Evolutionary conservation across 2,329 filamentous ascomycete genomes (phyloP), one percentile per base, ranked within the genome.

Genomic region (Fusarium xylarioides): DNA sequence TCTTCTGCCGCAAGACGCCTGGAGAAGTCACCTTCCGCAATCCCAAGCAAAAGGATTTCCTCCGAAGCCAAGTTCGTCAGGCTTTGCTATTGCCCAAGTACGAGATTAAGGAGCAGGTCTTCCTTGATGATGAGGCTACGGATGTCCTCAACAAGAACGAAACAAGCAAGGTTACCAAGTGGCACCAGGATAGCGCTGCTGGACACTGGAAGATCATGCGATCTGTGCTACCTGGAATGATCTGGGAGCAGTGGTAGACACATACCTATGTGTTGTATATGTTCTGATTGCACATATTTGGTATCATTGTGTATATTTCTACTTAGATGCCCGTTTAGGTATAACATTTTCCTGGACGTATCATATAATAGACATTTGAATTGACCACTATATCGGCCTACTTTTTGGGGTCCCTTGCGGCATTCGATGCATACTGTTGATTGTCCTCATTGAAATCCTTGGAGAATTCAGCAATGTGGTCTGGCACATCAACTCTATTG

Each of bases 181-280:
- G 90, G 86, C 95, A 97, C 79, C 87, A 90, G 77, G 86, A 89
- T 78, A 94, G 93, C 77, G 95, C 95, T 0, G 80, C 93, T 58
- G 93, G 93, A 15, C 96, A 99, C 83, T 99, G 96, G 96, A 85
- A 84, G 47, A 92, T 99, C 52, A 99, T 99, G 95, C 90, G 96
- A 78, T 89, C 85, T 2, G 95, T 98, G 6, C 75, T 98, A 70
- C 95, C 95, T 2, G 86, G 86, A 63, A 84, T 84, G 18, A 89
- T 98, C 32, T 99, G 96, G 96, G 92, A 97, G 84, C 88, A 90
- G 77, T 98, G 94, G 94, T 74, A 59, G 55, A 63, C 35, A 19
- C 28, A 21, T 34, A 15, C 38, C n/a, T 34, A 30, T 28, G 32
- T 8, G 32, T 8, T 62, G 44, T 56, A 63, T 32, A 59, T 62